Conservation (phyloP, 805 yeast species). For the Lipomyces anomalus region DNA sequence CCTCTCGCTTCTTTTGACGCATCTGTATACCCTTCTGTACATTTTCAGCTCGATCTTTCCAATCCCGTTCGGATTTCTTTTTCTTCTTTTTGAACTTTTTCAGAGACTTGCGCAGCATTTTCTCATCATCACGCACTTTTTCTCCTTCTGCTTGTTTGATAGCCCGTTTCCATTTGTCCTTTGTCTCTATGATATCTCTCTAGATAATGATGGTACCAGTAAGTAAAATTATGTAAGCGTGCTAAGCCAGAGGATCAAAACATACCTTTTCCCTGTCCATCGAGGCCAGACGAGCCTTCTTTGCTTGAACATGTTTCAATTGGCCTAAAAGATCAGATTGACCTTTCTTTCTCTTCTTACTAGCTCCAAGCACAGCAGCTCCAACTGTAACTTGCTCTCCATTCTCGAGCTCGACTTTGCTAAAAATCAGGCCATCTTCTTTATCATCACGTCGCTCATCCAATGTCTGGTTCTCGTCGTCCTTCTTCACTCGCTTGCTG, state of each 20-base stretch:
- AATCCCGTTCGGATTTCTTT: conserved; percentile 79
- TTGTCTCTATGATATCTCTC: conserved; percentile 53
- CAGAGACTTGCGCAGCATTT: conserved; percentile 74
- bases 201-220: conserved; percentile 6
- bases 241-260: background rate
- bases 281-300: conserved; percentile 55
- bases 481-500: conserved; percentile 24
- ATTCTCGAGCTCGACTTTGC: conserved; percentile 74
- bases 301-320: conserved; percentile 64
- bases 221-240: background rate
- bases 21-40: conserved; percentile 71
- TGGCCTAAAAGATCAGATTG: conserved; percentile 86
- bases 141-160: conserved; percentile 82
- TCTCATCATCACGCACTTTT: conserved; percentile 85
- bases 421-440: conserved; percentile 52
- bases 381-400: conserved; percentile 68
- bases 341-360: conserved; percentile 61
- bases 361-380: conserved; percentile 52
- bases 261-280: conserved; percentile 63
- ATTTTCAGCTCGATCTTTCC: conserved; percentile 82
- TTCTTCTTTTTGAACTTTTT: conserved; percentile 78
- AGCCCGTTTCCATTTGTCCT: conserved; percentile 79
- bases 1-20: conserved; percentile 83
- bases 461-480: conserved; percentile 30
- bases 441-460: background rate